Evolutionary conservation across 495 filamentous ascomycete species (phyloP).

Genomic region (Apiosordaria backusii): DNA sequence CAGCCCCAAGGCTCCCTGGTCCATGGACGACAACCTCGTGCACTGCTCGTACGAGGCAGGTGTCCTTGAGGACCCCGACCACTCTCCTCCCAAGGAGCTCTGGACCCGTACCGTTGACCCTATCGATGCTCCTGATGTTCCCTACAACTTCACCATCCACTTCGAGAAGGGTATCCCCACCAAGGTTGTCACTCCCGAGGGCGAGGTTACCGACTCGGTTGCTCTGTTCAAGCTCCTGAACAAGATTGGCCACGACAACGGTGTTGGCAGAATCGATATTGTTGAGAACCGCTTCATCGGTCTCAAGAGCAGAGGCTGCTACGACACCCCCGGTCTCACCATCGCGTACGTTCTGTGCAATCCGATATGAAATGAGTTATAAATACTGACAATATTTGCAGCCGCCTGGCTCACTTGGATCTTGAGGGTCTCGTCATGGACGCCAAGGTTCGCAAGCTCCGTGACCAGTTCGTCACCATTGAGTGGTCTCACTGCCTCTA

Average conservation of each 20-base stretch:
- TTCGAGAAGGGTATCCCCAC: constrained; percentile 88
- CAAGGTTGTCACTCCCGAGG: constrained; percentile 52
- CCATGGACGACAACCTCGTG: constrained; percentile 84
- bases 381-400: neutral
- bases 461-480: constrained; percentile 78
- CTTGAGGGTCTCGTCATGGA: constrained; percentile 85
- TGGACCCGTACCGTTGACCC: constrained; percentile 83
- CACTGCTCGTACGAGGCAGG: constrained; percentile 92
- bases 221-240: constrained; percentile 80
- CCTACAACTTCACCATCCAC: constrained; percentile 69
- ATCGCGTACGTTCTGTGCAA: neutral
- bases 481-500: constrained; percentile 65
- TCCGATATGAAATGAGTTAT: neutral
- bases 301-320: constrained; percentile 86
- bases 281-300: constrained; percentile 59
- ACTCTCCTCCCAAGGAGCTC: constrained; percentile 70
- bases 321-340: constrained; percentile 62
- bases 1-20: constrained; percentile 79
- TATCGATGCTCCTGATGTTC: constrained; percentile 67
- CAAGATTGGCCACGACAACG: constrained; percentile 69
- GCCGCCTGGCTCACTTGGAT: constrained; percentile 70
- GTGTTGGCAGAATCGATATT: constrained; percentile 87
- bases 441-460: constrained; percentile 74
- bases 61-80: constrained; percentile 64
- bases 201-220: constrained; percentile 66